Evolutionary conservation across 805 yeast species (phyloP).

Genomic region (Monosporozyma aerobia): DNA sequence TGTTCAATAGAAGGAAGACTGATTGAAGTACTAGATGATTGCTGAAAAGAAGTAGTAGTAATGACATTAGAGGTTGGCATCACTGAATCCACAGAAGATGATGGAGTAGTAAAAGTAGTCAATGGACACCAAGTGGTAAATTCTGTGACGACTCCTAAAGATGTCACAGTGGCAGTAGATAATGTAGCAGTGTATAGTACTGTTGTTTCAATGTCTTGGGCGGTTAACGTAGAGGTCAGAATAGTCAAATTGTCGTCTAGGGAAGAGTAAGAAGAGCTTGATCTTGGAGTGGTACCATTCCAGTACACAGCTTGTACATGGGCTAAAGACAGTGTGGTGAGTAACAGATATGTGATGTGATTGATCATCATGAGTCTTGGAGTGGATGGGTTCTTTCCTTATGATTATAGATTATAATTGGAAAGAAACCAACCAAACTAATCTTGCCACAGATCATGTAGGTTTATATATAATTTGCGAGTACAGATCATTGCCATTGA

Average conservation of each 20-base stretch:
- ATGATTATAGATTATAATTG: no score
- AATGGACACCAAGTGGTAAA: conserved; percentile 35
- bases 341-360: neutral
- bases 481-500: neutral
- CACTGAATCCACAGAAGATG: neutral
- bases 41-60: no score
- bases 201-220: neutral
- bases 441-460: no score
- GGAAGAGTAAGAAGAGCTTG: neutral
- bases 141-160: conserved; percentile 19
- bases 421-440: no score
- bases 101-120: conserved; percentile 1
- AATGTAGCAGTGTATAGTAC: conserved; percentile 2
- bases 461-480: neutral
- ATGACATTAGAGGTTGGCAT: no score
- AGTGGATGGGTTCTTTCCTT: neutral
- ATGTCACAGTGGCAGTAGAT: conserved; percentile 16
- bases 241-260: neutral
- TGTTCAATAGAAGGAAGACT: no score
- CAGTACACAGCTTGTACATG: neutral
- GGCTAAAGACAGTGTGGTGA: neutral
- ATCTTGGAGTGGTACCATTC: neutral
- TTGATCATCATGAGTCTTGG: neutral
- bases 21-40: no score
- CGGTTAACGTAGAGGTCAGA: conserved; percentile 4